Base-by-base conservation (phyloP, 306 rosid genomes). In the Canavalia ensiformis region DNA sequence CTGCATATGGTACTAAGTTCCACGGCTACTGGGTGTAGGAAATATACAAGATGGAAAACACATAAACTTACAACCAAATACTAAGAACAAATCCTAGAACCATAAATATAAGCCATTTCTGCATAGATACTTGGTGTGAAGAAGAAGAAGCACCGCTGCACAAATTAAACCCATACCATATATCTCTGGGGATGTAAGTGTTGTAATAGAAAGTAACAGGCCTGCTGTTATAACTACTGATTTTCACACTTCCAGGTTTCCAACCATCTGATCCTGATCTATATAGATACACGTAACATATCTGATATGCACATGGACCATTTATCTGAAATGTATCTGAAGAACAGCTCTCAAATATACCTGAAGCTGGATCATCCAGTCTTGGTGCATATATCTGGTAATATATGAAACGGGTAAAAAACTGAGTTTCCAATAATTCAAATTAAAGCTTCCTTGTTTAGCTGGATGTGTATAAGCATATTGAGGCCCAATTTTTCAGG, bases 131-230 rank as follows among this genome's bases (percentile, higher is more conserved):
- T 54, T 42, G 87, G 75, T 34, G 4, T 1, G 97, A 74, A 66
- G 97, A 81, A 58, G 99, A 89, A 64, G 97, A 86, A 56, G 92
- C 69, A 33, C 28, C 18, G 13, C 64, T 62, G 85, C 99, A 95
- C 56, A 75, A 83, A 82, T 95, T 64, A 72, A 90, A 90, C 0
- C 97, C 99, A n/a, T 75, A 95, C 99, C 99, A 95, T 1, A 78
- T 71, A 71, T 91, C 93, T 4, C 59, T 13, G 25, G 99, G 99
- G 77, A 95, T 82, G 82, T 62, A 87, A 10, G 88, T 81, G 76
- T 88, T 76, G 82, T 91, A 95, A 86, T 85, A 64, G 83, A 95
- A 93, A 7, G 93, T 81, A 77, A 90, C 89, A 34, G 95, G 85
- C 56, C 82, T 85, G 45, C 95, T 73, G 46, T 87, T 86, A 55